phyloP scores from a whole-genome alignment of 2,329 filamentous ascomycete genomes.

The Alternaria panax region DNA sequence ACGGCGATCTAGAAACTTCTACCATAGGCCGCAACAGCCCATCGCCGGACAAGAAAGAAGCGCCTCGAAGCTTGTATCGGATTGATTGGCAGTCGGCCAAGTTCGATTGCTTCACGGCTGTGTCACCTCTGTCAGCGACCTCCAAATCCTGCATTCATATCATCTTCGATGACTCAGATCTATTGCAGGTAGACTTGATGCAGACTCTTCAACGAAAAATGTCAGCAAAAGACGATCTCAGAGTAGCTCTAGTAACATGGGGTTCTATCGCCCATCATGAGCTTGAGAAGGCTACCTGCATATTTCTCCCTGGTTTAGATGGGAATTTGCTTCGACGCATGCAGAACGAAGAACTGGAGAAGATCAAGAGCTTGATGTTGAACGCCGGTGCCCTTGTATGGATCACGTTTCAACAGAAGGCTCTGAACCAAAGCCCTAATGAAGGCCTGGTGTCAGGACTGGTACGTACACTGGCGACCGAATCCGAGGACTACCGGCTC shows the following conservation, averaged over 20 bases:
- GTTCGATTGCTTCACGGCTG: not conserved
- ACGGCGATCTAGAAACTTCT: conserved; percentile 20
- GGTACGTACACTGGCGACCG: conserved; percentile 19
- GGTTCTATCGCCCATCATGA: not conserved
- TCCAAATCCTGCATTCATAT: not conserved
- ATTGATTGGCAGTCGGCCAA: conserved; percentile 14
- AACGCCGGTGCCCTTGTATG: conserved; percentile 9
- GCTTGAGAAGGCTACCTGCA: conserved; percentile 5
- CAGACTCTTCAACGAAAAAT: not conserved
- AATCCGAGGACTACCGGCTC: conserved; percentile 17
- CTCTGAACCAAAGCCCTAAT: conserved; percentile 2
- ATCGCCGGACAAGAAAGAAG: not conserved
- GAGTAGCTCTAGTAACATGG: conserved; percentile 8
- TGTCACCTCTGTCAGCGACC: not conserved
- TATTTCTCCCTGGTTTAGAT: conserved; percentile 16
- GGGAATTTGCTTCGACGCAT: conserved; percentile 13
- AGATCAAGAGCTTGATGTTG: conserved; percentile 12
- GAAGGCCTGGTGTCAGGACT: conserved; percentile 19
- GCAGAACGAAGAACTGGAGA: conserved; percentile 8
- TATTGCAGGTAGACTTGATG: conserved; percentile 7
- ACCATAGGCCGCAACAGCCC: conserved; percentile 15
- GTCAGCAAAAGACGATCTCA: not conserved
- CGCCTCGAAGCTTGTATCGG: conserved; percentile 5
- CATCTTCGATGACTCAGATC: conserved; percentile 11
- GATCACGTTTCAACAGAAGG: conserved; percentile 4